These are phyloP conservation scores for Triticum turgidum DNA, from an alignment of 176 grass and related monocot species.

Conservation along the genomic window DNA sequence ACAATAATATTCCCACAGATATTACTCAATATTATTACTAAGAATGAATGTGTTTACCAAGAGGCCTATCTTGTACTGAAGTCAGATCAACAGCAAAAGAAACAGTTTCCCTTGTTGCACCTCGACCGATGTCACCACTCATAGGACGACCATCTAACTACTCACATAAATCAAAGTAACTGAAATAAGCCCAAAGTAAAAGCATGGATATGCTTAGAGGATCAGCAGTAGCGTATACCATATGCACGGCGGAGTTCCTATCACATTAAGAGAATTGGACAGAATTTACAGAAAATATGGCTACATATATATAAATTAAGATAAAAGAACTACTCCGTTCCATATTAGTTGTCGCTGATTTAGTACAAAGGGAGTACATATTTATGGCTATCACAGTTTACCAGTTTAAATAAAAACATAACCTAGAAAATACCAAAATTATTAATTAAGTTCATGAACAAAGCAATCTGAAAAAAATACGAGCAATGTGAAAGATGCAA, in stretches of 20 bases:
- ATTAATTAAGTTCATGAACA: neutral
- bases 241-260: neutral
- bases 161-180: neutral
- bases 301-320: neutral
- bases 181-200: neutral
- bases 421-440: neutral
- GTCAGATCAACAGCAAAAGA: conserved; percentile 73
- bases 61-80: conserved; percentile 56
- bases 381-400: neutral
- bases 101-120: conserved; percentile 85
- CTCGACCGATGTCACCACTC: conserved; percentile 87
- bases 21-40: neutral
- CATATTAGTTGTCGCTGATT: too few relatives aligned
- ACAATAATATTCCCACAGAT: neutral
- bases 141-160: conserved; percentile 91
- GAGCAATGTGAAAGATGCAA: neutral
- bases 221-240: neutral
- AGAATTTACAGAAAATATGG: conserved; percentile 1
- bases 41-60: conserved; percentile 47
- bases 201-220: neutral
- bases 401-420: neutral
- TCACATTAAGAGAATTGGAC: neutral
- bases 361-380: neutral
- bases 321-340: neutral
- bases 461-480: neutral